These are phyloP conservation scores for Rhizopogon rudus DNA, from an alignment of 768 basidiomycete species.

Conservation along the genomic window DNA sequence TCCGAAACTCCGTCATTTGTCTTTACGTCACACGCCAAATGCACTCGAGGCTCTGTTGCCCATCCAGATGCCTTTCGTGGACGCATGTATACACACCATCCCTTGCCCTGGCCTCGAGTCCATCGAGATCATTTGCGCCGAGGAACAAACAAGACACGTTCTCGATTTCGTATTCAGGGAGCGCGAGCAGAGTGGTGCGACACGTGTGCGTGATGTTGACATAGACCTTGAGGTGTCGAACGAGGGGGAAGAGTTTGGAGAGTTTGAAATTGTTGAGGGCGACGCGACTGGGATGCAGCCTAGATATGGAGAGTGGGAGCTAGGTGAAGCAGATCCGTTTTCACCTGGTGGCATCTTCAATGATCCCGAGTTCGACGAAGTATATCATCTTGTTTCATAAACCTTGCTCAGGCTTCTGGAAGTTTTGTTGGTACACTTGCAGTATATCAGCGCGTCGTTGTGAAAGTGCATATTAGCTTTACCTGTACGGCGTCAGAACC, in stretches of 20 bases:
- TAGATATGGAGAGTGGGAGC: constrained; percentile 15
- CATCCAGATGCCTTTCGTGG: constrained; percentile 9
- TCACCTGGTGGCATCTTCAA: constrained; percentile 31
- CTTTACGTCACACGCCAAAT: constrained; percentile 15
- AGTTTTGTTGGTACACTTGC: background rate
- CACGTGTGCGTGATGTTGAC: constrained; percentile 26
- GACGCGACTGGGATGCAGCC: constrained; percentile 20
- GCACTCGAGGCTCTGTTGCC: constrained; percentile 14
- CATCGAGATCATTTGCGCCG: constrained; percentile 11
- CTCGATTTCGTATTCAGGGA: constrained; percentile 8
- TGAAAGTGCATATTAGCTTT: too few relatives aligned
- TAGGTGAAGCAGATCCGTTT: constrained; percentile 20
- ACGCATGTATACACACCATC: background rate
- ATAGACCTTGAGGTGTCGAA: constrained; percentile 18
- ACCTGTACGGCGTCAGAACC: too few relatives aligned
- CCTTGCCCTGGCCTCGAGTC: constrained; percentile 10
- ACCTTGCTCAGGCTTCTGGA: background rate
- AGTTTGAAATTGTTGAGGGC: constrained; percentile 6
- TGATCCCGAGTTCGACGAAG: constrained; percentile 31
- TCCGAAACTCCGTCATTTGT: constrained; percentile 13
- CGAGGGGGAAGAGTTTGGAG: background rate
- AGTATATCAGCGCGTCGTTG: background rate
- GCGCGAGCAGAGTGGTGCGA: constrained; percentile 16
- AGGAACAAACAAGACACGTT: constrained; percentile 9
- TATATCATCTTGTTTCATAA: constrained; percentile 6